A percentile compares a stretch with the other conserved stretches of the same genome.
Conservation (phyloP, 192 early-diverging fungal species). For the Coemansia sp. region DNA sequence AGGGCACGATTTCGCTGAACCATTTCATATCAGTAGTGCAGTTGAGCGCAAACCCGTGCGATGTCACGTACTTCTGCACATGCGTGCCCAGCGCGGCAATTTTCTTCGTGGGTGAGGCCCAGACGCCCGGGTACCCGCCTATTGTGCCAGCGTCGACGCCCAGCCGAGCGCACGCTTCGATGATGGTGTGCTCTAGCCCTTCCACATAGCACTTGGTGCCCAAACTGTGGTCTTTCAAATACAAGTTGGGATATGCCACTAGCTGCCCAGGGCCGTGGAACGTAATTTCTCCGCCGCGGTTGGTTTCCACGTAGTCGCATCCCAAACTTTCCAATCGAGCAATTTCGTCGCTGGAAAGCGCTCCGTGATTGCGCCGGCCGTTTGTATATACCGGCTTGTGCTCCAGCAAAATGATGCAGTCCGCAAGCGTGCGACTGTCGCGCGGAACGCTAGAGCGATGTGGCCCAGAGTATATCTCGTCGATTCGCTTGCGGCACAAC, state of each 20-base stretch:
- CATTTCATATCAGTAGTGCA: conserved; percentile 83
- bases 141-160: conserved; percentile 59
- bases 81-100: conserved; percentile 93
- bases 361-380: conserved; percentile 75
- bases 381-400: conserved; percentile 91
- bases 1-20: conserved; percentile 88
- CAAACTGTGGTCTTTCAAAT: conserved; percentile 67
- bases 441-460: neutral
- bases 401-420: conserved; percentile 67
- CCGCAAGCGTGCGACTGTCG: conserved; percentile 2
- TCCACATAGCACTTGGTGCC: conserved; percentile 75
- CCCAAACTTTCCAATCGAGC: conserved; percentile 55
- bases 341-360: conserved; percentile 47
- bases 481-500: conserved; percentile 55
- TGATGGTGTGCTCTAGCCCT: conserved; percentile 70
- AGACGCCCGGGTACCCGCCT: conserved; percentile 84
- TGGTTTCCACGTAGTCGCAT: conserved; percentile 63
- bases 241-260: conserved; percentile 88
- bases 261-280: conserved; percentile 98
- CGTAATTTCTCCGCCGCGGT: conserved; percentile 89
- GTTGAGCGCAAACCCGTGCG: conserved; percentile 93
- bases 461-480: conserved; percentile 24
- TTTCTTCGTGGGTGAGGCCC: conserved; percentile 79
- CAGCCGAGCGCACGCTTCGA: conserved; percentile 64
- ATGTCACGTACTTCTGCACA: conserved; percentile 79